phyloP scores from a whole-genome alignment of 2,329 filamentous ascomycete genomes.

The Exophiala phaeomuriformis region DNA sequence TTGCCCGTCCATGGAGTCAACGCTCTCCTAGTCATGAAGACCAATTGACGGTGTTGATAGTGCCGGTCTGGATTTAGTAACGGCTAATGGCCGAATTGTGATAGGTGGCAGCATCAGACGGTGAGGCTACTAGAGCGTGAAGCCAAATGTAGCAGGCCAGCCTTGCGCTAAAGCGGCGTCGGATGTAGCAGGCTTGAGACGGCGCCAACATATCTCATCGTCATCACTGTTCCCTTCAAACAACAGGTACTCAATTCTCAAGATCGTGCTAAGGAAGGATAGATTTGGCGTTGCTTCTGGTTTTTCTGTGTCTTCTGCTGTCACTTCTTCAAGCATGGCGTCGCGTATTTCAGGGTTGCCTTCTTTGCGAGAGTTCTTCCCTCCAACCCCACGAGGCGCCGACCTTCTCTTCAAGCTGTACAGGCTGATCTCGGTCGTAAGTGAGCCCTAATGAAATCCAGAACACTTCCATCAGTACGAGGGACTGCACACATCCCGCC shows the following conservation, averaged over 20 bases:
- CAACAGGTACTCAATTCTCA: too few relatives aligned
- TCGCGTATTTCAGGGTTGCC: constrained; percentile 26
- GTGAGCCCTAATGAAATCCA: constrained; percentile 10
- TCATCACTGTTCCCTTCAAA: background rate
- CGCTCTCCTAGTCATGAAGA: too few relatives aligned
- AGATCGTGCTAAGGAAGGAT: too few relatives aligned
- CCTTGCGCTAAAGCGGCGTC: background rate
- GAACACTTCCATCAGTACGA: background rate
- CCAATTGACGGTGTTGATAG: too few relatives aligned
- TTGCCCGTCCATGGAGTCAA: too few relatives aligned
- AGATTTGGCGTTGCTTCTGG: too few relatives aligned
- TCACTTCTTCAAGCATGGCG: constrained; percentile 18
- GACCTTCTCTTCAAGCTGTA: constrained; percentile 33
- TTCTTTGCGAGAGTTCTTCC: constrained; percentile 32
- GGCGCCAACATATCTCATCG: background rate
- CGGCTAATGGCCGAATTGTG: too few relatives aligned
- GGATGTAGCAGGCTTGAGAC: background rate
- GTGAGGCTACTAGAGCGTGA: too few relatives aligned
- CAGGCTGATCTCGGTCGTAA: constrained; percentile 40
- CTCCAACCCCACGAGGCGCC: constrained; percentile 37
- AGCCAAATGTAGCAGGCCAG: background rate
- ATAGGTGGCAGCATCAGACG: too few relatives aligned
- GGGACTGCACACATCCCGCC: too few relatives aligned
- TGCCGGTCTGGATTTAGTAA: too few relatives aligned
- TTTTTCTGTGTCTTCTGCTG: background rate